Base-by-base conservation (phyloP, 2,329 filamentous ascomycete species). In the Bipolaris zeicola region DNA sequence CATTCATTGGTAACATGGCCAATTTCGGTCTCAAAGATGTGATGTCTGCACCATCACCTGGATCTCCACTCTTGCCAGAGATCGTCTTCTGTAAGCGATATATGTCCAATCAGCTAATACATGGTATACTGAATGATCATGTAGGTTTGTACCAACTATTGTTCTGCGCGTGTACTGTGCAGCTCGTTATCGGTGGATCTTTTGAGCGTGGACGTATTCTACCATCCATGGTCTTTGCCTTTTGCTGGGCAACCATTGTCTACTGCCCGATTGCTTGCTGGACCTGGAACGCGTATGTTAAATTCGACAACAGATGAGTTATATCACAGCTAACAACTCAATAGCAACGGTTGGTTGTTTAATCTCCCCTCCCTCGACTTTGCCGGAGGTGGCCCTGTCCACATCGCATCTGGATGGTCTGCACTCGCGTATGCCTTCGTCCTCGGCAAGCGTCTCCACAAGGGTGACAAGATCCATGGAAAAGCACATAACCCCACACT, bases 201-300 rank as follows among this genome's bases (percentile, higher is more conserved):
- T 88, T 89, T 56, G 84, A 86, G 64, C 79, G 84, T 67, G 86
- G 86, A n/a, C 82, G 85, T 22, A 87, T 89, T 67, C 55, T 88
- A 18, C 85, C 83, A 39, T 87, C 85, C 7, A 80, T 90, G 67
- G 77, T 90, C 24, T 90, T 88, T 60, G 78, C 81, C 20, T 85
- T 88, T 68, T 82, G 78, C 66, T 88, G 86, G 86, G 84, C 85
- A 0, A 88, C 86, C 0, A 79, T 88, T 52, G 86, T 88, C 2
- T 88, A 88, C 72, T 88, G 81, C 62, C 81, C 82, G 0, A 82
- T 88, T 34, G 86, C 86, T 0, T 86, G 82, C 75, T 88, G 86
- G 85, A 87, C 85, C 3, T 89, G 87, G 87, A 89, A 89, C 65
- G 67, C 81, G 48, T n/a, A 83, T 33, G 38, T 46, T 1, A 13